Evolutionary conservation across 2,329 filamentous ascomycete species (phyloP), one percentile per base, ranked within the genome.

Genomic region (Alternaria viburni): DNA sequence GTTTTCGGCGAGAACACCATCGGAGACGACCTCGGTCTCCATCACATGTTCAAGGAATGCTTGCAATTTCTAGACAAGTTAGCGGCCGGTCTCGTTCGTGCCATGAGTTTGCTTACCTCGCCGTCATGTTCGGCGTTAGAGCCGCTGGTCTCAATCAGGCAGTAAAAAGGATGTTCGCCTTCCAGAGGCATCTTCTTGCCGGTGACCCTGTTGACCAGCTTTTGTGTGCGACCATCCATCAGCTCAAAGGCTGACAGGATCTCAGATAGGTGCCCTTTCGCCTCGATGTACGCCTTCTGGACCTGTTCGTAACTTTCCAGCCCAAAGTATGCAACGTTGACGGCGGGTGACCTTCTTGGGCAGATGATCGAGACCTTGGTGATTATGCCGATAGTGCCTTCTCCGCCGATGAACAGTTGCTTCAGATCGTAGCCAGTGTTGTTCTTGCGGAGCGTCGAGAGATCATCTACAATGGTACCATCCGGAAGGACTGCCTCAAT

Each of bases 341-440:
- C 88, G 1, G 96, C 94, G 49, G 91, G 89, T 19, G 93, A 92
- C 17, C 93, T 88, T 76, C 94, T 93, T 1, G 96, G 94, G 75
- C 94, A 97, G 71, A 95, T 86, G 66, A 99, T 91, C 4, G 93
- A 94, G 41, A 98, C 86, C 50, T 88, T 94, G 17, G 96, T 99
- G 73, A 99, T 92, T 74, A 98, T 91, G 57, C 96, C 96, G 67
- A 98, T 91, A 6, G 96, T 98, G 23, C 96, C 96, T 81, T 99
- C 96, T 30, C 90, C 92, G 49, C 96, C 96, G 74, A 99, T 97
- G 79, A 99, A 97, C 36, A 97, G 87, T 81, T 97, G 95, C 84
- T 97, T 97, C 61, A 97, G 82, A 79, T 99, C 96, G 81, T 98
- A 99, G 26, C 96, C 96, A 2, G 96, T 99, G 83, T 99, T 99